Evolutionary conservation across 2,329 filamentous ascomycete species (phyloP), one percentile per base, ranked within the genome.

Genomic region (Sporothrix variecibatus): DNA sequence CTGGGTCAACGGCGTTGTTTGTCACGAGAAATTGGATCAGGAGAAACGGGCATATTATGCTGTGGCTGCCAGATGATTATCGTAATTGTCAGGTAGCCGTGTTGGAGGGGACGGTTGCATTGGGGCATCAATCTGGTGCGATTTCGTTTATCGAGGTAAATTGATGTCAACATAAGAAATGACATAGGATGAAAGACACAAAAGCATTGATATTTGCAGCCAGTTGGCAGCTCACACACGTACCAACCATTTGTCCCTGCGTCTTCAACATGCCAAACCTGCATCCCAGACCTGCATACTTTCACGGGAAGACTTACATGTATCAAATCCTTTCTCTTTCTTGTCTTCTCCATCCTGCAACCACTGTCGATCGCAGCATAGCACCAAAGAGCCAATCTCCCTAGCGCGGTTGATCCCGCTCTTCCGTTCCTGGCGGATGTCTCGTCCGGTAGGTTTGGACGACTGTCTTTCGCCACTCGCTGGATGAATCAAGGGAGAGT

Each of bases 351-450:
- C 12, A 5, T 12, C 34, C 69, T 71, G 69, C 69, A 71, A 11
- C 34, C 69, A 71, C 69, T 71, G 69, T 62, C 53, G 69, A 71
- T 71, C 69, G 3, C 6, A 53, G 9, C 12, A n/a, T n/a, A 3
- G 5, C 7, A 11, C 43, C 65, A 53, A 51, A 2, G 6, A 17
- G 34, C 26, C 65, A 69, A 51, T 69, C 46, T 69, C 69, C 53
- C 69, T 64, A 38, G 56, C 56, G 56, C 70, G 70, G 70, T 34
- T 51, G 70, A 46, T 72, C 70, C 70, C 70, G 70, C 56, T 51
- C 28, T 64, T 51, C 60, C 40, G 34, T 46, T 26, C 56, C 38
- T 69, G 43, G 38, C 20, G 38, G 51, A 12, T 60, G 56, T 34
- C 56, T 60, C 28, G 56, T 28, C 23, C n/a, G 26, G 23, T 2